phyloP scores from a whole-genome alignment of 345 rosid genomes.

The Arabis alpina region DNA sequence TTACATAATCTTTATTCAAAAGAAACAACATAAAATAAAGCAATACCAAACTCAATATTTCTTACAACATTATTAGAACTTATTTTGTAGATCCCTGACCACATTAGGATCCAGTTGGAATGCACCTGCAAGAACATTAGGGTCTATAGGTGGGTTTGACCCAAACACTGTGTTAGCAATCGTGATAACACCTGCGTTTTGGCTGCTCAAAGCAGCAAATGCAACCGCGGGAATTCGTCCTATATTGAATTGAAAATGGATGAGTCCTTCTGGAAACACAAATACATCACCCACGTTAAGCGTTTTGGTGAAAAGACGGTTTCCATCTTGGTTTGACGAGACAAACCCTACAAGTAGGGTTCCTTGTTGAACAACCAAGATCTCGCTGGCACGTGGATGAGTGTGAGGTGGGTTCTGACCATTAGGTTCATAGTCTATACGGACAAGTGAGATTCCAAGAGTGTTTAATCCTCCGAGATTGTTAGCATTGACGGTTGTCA shows the following conservation, averaged over 20 bases:
- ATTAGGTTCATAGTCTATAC: conserved; percentile 42
- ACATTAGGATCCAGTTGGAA: conserved; percentile 34
- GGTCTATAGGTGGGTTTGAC: conserved; percentile 33
- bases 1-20: conserved; percentile 18
- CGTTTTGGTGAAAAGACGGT: conserved; percentile 34
- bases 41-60: background rate
- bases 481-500: conserved; percentile 32
- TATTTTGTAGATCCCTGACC: conserved; percentile 10
- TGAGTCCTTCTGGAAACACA: conserved; percentile 20
- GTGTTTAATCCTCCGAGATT: conserved; percentile 46
- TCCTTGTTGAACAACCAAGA: conserved; percentile 44
- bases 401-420: conserved; percentile 42
- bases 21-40: conserved; percentile 9
- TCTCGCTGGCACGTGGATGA: conserved; percentile 33
- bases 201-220: conserved; percentile 38
- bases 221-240: conserved; percentile 3
- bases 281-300: too few relatives aligned
- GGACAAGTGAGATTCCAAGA: conserved; percentile 35
- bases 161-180: conserved; percentile 41
- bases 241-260: conserved; percentile 42
- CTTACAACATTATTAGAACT: conserved; percentile 14
- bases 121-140: conserved; percentile 34
- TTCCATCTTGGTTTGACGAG: conserved; percentile 46
- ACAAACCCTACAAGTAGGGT: conserved; percentile 49
- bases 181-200: conserved; percentile 37